Conservation (phyloP, 257 asterid species). For the Parsonsia alboflavescens region DNA sequence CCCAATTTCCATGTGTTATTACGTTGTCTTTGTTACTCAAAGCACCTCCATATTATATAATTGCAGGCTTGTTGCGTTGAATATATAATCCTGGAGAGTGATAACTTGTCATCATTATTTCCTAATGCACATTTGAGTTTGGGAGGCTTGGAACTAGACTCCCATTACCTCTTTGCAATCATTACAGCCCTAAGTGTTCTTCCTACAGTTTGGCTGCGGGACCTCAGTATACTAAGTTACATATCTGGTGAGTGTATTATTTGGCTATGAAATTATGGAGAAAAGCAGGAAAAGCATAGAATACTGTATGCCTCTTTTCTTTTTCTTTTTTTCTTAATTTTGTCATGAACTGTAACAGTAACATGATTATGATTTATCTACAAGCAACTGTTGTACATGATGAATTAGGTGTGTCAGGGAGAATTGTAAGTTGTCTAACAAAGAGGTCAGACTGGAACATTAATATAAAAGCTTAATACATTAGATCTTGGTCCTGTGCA, state of each 20-base stretch:
- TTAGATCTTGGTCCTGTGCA: background rate
- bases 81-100: constrained; percentile 83
- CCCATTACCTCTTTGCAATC: constrained; percentile 70
- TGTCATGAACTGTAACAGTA: background rate
- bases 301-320: background rate
- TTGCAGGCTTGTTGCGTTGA: constrained; percentile 90
- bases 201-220: constrained; percentile 81
- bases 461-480: background rate
- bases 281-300: background rate
- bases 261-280: background rate
- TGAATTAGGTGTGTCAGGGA: background rate
- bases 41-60: background rate
- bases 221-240: constrained; percentile 81
- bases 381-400: background rate
- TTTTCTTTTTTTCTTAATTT: background rate
- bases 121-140: constrained; percentile 70
- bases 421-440: background rate
- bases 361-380: background rate
- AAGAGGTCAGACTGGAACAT: background rate
- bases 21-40: background rate
- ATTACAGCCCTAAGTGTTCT: constrained; percentile 68
- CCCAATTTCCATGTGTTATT: background rate
- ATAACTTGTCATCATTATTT: constrained; percentile 78
- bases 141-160: constrained; percentile 47
- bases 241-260: constrained; percentile 64